Evolutionary conservation across 257 asterid genomes (phyloP).

Genomic region (Apocynum venetum): DNA sequence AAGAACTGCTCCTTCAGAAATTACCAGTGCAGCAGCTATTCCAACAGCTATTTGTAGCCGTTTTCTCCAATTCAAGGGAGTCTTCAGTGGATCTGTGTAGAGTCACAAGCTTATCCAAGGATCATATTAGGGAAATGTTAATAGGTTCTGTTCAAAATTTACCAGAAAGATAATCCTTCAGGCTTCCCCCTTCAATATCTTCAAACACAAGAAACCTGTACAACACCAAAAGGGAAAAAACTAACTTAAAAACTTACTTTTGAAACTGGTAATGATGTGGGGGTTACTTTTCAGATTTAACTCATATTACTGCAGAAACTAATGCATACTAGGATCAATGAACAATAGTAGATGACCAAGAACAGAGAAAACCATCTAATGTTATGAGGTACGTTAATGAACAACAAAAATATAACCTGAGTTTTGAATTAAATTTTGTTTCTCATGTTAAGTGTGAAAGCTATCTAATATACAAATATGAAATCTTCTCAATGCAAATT

Average conservation of each 20-base stretch:
- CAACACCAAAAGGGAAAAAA: background rate
- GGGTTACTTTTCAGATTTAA: background rate
- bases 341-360: background rate
- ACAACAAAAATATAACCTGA: background rate
- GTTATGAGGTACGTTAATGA: background rate
- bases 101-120: constrained; percentile 8
- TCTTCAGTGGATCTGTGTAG: constrained; percentile 73
- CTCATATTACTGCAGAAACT: background rate
- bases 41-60: constrained; percentile 72
- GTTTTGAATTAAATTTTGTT: background rate
- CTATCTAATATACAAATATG: background rate
- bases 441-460: background rate
- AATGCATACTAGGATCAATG: background rate
- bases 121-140: background rate
- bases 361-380: background rate
- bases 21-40: constrained; percentile 87
- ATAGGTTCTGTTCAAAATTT: constrained; percentile 19
- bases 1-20: constrained; percentile 22
- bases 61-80: constrained; percentile 91
- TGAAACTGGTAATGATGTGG: background rate
- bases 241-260: background rate
- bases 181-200: constrained; percentile 68
- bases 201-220: constrained; percentile 73
- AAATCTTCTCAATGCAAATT: background rate
- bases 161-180: constrained; percentile 81